Conservation (phyloP, 176 grass and related monocot species). For the Carex cristatella region DNA sequence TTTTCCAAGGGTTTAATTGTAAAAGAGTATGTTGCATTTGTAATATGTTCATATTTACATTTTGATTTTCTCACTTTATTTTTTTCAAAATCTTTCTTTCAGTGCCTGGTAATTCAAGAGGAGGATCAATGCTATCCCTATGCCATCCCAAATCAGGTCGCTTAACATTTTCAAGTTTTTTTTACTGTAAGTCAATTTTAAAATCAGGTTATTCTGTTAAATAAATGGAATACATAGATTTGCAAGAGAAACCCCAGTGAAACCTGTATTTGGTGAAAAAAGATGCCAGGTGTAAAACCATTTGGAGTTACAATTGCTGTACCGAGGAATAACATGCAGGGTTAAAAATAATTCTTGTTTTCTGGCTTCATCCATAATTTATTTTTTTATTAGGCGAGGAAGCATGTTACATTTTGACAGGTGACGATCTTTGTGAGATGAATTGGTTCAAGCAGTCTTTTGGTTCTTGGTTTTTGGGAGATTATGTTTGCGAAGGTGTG, state of each 20-base stretch:
- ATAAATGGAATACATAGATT: not conserved
- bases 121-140: slow-evolving; percentile 53
- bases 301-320: not conserved
- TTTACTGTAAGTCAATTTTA: not conserved
- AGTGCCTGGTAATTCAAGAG: slow-evolving; percentile 35
- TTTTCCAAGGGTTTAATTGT: no score
- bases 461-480: slow-evolving; percentile 87
- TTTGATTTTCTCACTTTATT: not conserved
- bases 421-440: slow-evolving; percentile 59
- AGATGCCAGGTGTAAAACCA: not conserved
- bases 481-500: slow-evolving; percentile 90
- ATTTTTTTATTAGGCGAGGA: slow-evolving; percentile 48
- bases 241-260: not conserved
- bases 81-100: slow-evolving; percentile 12
- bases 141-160: slow-evolving; percentile 85
- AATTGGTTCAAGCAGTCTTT: slow-evolving; percentile 91
- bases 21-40: no score
- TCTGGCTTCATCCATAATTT: not conserved
- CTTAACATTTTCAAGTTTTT: not conserved
- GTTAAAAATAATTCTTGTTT: not conserved
- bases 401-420: slow-evolving; percentile 50
- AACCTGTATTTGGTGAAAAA: not conserved
- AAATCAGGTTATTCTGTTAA: not conserved
- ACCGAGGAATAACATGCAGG: not conserved
- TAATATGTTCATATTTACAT: not conserved